These are phyloP conservation scores for Microthyrium microscopicum DNA, from an alignment of 2,329 filamentous ascomycete genomes.

Conservation along the genomic window DNA sequence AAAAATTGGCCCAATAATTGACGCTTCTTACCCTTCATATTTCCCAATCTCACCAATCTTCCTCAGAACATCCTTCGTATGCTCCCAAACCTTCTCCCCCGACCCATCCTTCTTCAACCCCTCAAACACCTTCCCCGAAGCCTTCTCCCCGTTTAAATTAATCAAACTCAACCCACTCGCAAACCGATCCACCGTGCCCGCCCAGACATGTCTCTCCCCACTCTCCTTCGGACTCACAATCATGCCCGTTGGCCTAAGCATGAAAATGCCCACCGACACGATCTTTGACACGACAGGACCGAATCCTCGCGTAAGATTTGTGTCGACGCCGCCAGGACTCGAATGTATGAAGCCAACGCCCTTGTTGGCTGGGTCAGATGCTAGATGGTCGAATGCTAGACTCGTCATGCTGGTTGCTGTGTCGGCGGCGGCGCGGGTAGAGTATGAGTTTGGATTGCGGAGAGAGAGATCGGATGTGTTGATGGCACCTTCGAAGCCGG, in stretches of 20 bases:
- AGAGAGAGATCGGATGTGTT: slow-evolving; percentile 16
- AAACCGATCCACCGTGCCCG: slow-evolving; percentile 15
- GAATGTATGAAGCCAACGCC: slow-evolving; percentile 16
- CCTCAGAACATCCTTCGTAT: slow-evolving; percentile 17
- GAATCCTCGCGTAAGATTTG: slow-evolving; percentile 10
- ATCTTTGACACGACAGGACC: slow-evolving; percentile 7
- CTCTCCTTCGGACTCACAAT: slow-evolving; percentile 15
- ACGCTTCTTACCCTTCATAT: too few relatives aligned
- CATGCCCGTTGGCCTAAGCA: slow-evolving; percentile 11
- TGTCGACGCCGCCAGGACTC: slow-evolving; percentile 15
- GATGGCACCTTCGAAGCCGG: slow-evolving; percentile 11
- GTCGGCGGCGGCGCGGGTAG: slow-evolving; percentile 11
- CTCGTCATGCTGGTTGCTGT: slow-evolving; percentile 15
- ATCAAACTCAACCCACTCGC: slow-evolving; percentile 14
- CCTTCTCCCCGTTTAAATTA: slow-evolving; percentile 10
- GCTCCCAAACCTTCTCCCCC: slow-evolving; percentile 16
- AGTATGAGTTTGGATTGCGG: slow-evolving; percentile 14
- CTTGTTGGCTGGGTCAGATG: slow-evolving; percentile 11
- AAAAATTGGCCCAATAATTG: too few relatives aligned
- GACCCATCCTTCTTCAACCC: slow-evolving; percentile 13
- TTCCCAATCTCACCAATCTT: slow-evolving; percentile 10
- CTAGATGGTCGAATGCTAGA: slow-evolving; percentile 15
- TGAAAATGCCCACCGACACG: slow-evolving; percentile 6
- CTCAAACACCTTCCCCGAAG: slow-evolving; percentile 9
- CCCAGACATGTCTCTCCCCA: slow-evolving; percentile 19